Evolutionary conservation across 31 red algal species (phyloP).

Genomic region (Odonthalia washingtoniensis): DNA sequence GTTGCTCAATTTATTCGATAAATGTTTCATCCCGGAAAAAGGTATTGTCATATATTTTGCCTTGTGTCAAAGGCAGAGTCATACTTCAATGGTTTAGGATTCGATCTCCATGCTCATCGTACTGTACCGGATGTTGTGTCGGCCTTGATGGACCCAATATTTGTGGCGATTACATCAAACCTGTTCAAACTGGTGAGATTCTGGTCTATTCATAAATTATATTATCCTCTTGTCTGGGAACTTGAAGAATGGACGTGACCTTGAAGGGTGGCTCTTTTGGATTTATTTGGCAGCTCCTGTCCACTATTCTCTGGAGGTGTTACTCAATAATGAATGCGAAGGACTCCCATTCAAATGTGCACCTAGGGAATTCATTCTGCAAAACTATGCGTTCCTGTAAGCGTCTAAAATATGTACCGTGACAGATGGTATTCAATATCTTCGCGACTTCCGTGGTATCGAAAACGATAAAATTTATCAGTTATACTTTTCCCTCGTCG

Average conservation of each 20-base stretch:
- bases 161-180: conserved; percentile 48
- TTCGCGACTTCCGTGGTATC: conserved; percentile 36
- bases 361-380: conserved; percentile 28
- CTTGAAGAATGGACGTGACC: no score
- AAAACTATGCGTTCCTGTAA: conserved; percentile 46
- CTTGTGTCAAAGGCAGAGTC: background rate
- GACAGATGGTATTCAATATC: conserved; percentile 54
- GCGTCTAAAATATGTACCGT: conserved; percentile 72
- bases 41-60: background rate
- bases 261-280: conserved; percentile 81
- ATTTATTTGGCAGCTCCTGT: conserved; percentile 86
- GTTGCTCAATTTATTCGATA: conserved; percentile 72
- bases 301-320: conserved; percentile 76
- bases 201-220: conserved; percentile 67
- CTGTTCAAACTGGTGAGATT: conserved; percentile 29
- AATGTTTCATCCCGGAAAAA: conserved; percentile 63
- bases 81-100: conserved; percentile 49
- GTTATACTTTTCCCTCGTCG: conserved; percentile 69
- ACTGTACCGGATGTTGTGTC: conserved; percentile 79
- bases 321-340: conserved; percentile 83
- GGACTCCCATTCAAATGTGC: conserved; percentile 64
- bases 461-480: conserved; percentile 52
- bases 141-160: conserved; percentile 60
- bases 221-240: conserved; percentile 73
- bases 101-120: conserved; percentile 61